phyloP scores from a whole-genome alignment of 2,329 filamentous ascomycete species.

The Diaporthe capsici region DNA sequence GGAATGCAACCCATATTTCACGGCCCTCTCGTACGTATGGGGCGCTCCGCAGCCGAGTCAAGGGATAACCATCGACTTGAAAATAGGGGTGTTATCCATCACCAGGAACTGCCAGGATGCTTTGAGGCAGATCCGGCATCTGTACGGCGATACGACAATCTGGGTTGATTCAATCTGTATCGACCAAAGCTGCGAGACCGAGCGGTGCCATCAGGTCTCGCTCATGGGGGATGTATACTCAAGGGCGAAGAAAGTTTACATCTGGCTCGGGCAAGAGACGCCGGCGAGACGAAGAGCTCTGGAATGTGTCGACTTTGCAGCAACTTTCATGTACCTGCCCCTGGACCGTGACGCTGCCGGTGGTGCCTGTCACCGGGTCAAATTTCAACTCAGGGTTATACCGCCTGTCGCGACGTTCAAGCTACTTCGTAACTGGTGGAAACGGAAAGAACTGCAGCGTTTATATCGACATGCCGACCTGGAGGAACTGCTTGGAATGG shows the following conservation, averaged over 20 bases:
- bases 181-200: background rate
- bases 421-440: background rate
- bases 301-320: background rate
- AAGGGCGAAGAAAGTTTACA: background rate
- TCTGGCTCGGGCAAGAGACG: background rate
- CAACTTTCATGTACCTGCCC: background rate
- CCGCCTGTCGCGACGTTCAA: background rate
- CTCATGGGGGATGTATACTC: background rate
- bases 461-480: background rate
- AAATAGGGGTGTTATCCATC: background rate
- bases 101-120: background rate
- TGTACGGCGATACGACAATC: background rate
- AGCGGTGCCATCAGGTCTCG: background rate
- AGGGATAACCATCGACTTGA: background rate
- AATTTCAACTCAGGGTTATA: background rate
- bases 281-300: background rate
- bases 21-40: background rate
- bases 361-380: background rate
- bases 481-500: background rate
- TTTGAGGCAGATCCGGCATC: background rate
- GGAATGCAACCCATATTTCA: background rate
- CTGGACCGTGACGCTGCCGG: background rate
- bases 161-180: slow-evolving; percentile 4
- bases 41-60: background rate
- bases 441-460: background rate